These are phyloP conservation scores for Incumbomyces lentus DNA, from an alignment of 2,329 filamentous ascomycete genomes.

Conservation along the genomic window DNA sequence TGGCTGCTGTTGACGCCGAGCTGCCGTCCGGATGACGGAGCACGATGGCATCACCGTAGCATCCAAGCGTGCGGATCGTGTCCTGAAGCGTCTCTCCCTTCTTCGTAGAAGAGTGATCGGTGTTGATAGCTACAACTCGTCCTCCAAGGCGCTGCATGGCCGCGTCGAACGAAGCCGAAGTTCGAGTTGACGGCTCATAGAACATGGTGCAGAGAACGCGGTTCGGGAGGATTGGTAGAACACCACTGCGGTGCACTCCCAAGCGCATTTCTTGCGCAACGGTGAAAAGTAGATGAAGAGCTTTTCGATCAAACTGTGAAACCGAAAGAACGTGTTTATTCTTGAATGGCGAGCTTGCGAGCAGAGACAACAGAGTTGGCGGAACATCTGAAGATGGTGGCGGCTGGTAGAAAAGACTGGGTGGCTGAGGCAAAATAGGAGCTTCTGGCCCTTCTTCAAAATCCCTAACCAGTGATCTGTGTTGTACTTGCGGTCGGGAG, in stretches of 20 bases:
- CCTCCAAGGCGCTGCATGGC: constrained; percentile 98
- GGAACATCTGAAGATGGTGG: constrained; percentile 45
- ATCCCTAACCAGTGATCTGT: constrained; percentile 7
- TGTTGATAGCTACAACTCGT: constrained; percentile 69
- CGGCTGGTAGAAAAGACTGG: constrained; percentile 37
- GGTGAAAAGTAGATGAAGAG: constrained; percentile 88
- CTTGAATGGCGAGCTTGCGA: constrained; percentile 77
- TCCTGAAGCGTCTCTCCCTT: constrained; percentile 94
- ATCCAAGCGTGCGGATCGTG: constrained; percentile 83
- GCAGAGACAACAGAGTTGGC: constrained; percentile 55
- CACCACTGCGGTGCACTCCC: constrained; percentile 83
- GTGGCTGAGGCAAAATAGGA: constrained; percentile 19
- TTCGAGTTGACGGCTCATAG: constrained; percentile 94
- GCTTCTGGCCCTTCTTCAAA: constrained; percentile 16
- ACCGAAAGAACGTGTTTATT: constrained; percentile 85
- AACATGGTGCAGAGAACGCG: constrained; percentile 86
- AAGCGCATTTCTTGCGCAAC: constrained; percentile 96
- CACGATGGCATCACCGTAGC: constrained; percentile 92
- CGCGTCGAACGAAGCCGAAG: constrained; percentile 89
- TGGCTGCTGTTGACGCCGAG: constrained; percentile 71
- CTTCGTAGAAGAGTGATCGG: constrained; percentile 74
- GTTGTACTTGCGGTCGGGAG: constrained; percentile 12
- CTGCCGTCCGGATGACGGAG: constrained; percentile 80
- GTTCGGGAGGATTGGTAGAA: constrained; percentile 75
- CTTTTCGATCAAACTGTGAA: constrained; percentile 74